phyloP scores from a whole-genome alignment of 2,329 filamentous ascomycete species.

The Fusarium phyllophilum region DNA sequence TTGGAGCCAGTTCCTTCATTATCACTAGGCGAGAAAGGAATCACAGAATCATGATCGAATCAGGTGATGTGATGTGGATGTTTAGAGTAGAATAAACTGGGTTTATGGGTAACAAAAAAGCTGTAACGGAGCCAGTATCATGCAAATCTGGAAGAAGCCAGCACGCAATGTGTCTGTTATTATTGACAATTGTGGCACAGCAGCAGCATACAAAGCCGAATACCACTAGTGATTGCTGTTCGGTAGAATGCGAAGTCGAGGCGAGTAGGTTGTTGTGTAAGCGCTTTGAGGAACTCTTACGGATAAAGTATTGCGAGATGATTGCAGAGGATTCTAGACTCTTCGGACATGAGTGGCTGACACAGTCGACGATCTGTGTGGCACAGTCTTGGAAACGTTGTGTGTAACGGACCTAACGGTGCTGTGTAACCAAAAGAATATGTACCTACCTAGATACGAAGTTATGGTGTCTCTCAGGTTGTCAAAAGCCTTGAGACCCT shows the following conservation, averaged over 20 bases:
- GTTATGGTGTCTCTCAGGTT: neutral
- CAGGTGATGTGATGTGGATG: constrained; percentile 12
- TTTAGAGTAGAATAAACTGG: neutral
- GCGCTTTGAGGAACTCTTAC: neutral
- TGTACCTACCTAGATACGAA: neutral
- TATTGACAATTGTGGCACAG: constrained; percentile 18
- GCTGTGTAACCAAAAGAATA: constrained; percentile 1
- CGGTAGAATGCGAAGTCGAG: neutral
- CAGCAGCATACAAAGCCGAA: constrained; percentile 3
- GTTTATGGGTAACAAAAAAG: neutral
- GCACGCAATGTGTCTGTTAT: constrained; percentile 9
- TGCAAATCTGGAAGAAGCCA: constrained; percentile 5
- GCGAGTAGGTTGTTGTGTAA: neutral
- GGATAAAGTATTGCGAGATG: neutral
- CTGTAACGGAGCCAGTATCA: constrained; percentile 4
- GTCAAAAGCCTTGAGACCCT: neutral
- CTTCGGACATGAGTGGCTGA: constrained; percentile 17
- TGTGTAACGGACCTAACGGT: neutral
- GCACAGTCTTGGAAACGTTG: constrained; percentile 8
- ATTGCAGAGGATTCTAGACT: constrained; percentile 28
- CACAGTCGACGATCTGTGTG: constrained; percentile 1
- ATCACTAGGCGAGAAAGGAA: neutral
- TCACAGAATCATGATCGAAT: constrained; percentile 1
- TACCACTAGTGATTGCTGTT: neutral
- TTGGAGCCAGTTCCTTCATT: neutral